These are phyloP conservation scores for Mortierella claussenii DNA, from an alignment of 192 early-diverging fungal genomes.

Conservation along the genomic window DNA sequence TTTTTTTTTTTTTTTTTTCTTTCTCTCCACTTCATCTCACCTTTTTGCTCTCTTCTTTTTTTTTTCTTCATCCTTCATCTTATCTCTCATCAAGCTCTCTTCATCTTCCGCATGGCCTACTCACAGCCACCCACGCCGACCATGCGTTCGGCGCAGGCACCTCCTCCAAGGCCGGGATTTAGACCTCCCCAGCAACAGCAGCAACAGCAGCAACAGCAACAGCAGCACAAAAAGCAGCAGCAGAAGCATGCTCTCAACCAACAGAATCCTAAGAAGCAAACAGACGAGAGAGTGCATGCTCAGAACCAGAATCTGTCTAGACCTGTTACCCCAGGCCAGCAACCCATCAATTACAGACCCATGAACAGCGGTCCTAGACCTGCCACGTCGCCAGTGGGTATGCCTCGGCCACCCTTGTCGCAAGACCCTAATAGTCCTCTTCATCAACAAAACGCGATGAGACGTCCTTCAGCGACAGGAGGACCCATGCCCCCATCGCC, in stretches of 20 bases:
- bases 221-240: slow-evolving; percentile 9
- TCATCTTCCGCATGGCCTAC: slow-evolving; percentile 27
- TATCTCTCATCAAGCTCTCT: too few species aligned
- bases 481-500: slow-evolving; percentile 24
- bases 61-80: background rate
- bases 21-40: slow-evolving; percentile 1
- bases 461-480: slow-evolving; percentile 22
- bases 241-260: slow-evolving; percentile 1
- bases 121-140: slow-evolving; percentile 36
- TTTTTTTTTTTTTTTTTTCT: too few species aligned
- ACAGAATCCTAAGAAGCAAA: too few species aligned
- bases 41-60: slow-evolving; percentile 3
- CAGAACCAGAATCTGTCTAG: background rate
- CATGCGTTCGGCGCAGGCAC: slow-evolving; percentile 31
- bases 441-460: slow-evolving; percentile 17
- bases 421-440: slow-evolving; percentile 21
- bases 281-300: too few species aligned
- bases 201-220: slow-evolving; percentile 8
- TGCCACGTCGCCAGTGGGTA: slow-evolving; percentile 7
- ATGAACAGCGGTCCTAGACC: slow-evolving; percentile 31
- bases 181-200: slow-evolving; percentile 28
- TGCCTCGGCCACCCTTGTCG: slow-evolving; percentile 16
- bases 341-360: slow-evolving; percentile 26
- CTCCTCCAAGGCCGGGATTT: slow-evolving; percentile 35
- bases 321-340: slow-evolving; percentile 16